phyloP scores from a whole-genome alignment of 169 alveolate species.

The Plasmodium coatneyi region DNA sequence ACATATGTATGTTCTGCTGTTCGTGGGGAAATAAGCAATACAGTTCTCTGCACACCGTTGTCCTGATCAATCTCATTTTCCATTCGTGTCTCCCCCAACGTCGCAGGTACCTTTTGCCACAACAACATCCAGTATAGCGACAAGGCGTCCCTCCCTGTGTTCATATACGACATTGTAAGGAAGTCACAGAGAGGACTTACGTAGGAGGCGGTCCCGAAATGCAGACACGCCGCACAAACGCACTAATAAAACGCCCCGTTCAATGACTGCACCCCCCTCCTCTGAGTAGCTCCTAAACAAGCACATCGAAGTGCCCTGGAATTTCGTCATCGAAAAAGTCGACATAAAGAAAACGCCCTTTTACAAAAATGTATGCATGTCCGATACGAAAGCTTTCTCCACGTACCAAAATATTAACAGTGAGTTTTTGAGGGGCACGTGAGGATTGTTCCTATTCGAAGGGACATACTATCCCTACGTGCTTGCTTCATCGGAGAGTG shows the following conservation, averaged over 20 bases:
- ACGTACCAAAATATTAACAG: slow-evolving; percentile 35
- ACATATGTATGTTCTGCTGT: neutral
- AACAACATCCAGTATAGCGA: slow-evolving; percentile 62
- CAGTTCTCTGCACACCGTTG: neutral
- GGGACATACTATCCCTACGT: neutral
- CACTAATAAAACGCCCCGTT: neutral
- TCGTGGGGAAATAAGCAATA: neutral
- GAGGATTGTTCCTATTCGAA: neutral
- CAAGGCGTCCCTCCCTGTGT: slow-evolving; percentile 58
- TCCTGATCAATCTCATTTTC: neutral
- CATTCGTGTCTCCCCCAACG: neutral
- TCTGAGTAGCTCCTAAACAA: slow-evolving; percentile 26
- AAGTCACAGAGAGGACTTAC: neutral
- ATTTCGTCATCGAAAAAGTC: slow-evolving; percentile 64
- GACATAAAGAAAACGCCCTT: slow-evolving; percentile 1
- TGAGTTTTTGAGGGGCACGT: neutral
- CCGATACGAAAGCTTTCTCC: neutral
- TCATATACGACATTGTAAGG: slow-evolving; percentile 63
- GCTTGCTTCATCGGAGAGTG: neutral
- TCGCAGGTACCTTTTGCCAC: slow-evolving; percentile 58
- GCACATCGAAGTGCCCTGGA: slow-evolving; percentile 72
- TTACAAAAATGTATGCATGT: slow-evolving; percentile 38
- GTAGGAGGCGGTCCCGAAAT: neutral
- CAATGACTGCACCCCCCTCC: neutral
- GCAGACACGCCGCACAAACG: neutral